These are phyloP conservation scores for Miamiensis avidus DNA, from an alignment of 169 alveolate species.

Conservation along the genomic window DNA sequence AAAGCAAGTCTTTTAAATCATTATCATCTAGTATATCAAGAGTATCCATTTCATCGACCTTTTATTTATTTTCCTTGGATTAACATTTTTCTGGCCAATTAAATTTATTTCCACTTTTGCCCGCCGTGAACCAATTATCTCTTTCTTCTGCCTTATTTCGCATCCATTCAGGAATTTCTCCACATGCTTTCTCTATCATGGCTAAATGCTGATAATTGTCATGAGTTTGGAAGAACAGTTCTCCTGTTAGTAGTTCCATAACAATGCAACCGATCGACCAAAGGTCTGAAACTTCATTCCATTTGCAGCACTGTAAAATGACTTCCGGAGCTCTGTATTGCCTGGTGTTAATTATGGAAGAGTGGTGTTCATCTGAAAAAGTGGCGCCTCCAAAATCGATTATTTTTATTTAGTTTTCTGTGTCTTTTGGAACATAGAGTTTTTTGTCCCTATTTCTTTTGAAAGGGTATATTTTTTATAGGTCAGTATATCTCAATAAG, in stretches of 20 bases:
- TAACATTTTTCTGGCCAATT: constrained; percentile 33
- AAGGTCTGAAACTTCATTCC: constrained; percentile 95
- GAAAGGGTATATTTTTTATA: constrained; percentile 90
- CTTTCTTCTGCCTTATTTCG: constrained; percentile 36
- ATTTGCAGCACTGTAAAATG: constrained; percentile 88
- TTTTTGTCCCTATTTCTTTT: constrained; percentile 97
- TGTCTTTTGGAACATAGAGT: constrained; percentile 74
- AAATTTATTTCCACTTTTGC: constrained; percentile 16
- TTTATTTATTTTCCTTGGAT: not conserved
- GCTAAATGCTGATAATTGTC: constrained; percentile 95
- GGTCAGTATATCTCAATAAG: constrained; percentile 72
- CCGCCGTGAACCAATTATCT: not conserved
- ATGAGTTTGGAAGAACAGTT: constrained; percentile 92
- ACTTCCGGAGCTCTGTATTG: constrained; percentile 99
- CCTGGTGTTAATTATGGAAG: constrained; percentile 96
- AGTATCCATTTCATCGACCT: constrained; percentile 32
- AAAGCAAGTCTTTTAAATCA: constrained; percentile 51
- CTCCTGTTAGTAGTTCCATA: constrained; percentile 75
- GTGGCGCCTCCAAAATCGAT: constrained; percentile 99
- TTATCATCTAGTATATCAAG: constrained; percentile 41
- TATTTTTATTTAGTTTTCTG: constrained; percentile 82
- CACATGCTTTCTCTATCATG: constrained; percentile 89
- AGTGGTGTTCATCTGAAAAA: constrained; percentile 94
- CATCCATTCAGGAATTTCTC: constrained; percentile 87
- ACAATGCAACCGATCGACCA: constrained; percentile 97